These are phyloP conservation scores for Saturnispora dispora DNA, from an alignment of 805 yeast genomes.

Conservation along the genomic window DNA sequence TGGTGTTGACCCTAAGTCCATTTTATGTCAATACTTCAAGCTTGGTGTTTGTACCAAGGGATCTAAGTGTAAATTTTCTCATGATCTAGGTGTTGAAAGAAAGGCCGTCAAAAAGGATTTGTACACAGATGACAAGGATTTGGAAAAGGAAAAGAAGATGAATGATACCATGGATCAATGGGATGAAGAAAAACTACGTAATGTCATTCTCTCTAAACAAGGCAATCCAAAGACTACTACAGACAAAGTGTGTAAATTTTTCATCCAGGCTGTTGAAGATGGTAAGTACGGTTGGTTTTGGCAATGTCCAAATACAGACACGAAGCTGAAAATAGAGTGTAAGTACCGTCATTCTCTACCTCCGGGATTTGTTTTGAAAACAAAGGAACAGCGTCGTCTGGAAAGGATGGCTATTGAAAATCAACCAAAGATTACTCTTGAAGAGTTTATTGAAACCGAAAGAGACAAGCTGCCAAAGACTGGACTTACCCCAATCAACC, in stretches of 20 bases:
- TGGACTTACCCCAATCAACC: conserved; percentile 77
- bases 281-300: conserved; percentile 99
- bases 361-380: conserved; percentile 92
- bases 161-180: conserved; percentile 89
- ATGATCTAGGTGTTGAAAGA: conserved; percentile 77
- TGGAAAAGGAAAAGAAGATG: conserved; percentile 41
- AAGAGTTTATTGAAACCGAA: conserved; percentile 92
- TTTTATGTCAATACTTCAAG: conserved; percentile 83
- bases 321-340: conserved; percentile 46
- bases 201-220: conserved; percentile 81
- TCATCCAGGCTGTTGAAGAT: conserved; percentile 94
- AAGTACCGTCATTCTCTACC: conserved; percentile 94
- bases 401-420: conserved; percentile 78
- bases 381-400: conserved; percentile 87
- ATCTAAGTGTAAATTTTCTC: conserved; percentile 84
- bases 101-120: conserved; percentile 85
- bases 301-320: conserved; percentile 93
- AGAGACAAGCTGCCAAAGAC: conserved; percentile 71
- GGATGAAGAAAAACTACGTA: conserved; percentile 93
- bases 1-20: conserved; percentile 95
- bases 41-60: conserved; percentile 78
- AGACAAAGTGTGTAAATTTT: conserved; percentile 86
- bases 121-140: conserved; percentile 75
- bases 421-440: conserved; percentile 86
- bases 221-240: conserved; percentile 93